Evolutionary conservation across 1,284 basidiomycete species (phyloP).

Genomic region (Ceratobasidium papillatum): DNA sequence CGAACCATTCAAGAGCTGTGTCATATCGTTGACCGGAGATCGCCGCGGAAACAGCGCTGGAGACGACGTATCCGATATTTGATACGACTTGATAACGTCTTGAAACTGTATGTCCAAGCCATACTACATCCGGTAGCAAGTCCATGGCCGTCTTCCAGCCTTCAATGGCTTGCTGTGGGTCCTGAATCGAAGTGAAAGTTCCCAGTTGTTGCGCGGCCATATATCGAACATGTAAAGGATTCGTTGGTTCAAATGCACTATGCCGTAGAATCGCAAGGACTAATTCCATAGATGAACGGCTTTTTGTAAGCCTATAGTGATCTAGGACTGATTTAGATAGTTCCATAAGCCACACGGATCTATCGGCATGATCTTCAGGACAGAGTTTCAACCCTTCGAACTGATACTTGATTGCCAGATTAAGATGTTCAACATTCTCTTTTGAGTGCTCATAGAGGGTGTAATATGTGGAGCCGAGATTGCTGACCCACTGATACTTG

Average conservation of each 20-base stretch:
- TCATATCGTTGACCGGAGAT: neutral
- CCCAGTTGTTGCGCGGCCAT: neutral
- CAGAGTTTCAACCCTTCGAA: neutral
- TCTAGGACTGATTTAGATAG: neutral
- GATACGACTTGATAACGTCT: neutral
- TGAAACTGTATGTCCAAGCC: neutral
- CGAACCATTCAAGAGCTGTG: conserved; percentile 20
- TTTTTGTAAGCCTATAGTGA: neutral
- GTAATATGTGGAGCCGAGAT: neutral
- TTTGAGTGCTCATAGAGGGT: neutral
- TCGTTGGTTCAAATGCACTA: neutral
- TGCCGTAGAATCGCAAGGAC: neutral
- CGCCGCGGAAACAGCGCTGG: neutral
- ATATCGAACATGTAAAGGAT: neutral
- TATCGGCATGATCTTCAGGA: neutral
- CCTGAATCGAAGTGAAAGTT: neutral
- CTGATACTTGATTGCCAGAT: neutral
- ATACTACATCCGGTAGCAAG: neutral
- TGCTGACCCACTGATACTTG: neutral
- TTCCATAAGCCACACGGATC: neutral
- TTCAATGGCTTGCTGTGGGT: neutral
- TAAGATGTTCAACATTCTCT: neutral
- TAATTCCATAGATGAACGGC: neutral
- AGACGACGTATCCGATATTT: neutral
- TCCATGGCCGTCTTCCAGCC: conserved; percentile 7